These are phyloP conservation scores for Speleostelium caveatum DNA, from an alignment of 78 protist genomes.

Conservation along the genomic window DNA sequence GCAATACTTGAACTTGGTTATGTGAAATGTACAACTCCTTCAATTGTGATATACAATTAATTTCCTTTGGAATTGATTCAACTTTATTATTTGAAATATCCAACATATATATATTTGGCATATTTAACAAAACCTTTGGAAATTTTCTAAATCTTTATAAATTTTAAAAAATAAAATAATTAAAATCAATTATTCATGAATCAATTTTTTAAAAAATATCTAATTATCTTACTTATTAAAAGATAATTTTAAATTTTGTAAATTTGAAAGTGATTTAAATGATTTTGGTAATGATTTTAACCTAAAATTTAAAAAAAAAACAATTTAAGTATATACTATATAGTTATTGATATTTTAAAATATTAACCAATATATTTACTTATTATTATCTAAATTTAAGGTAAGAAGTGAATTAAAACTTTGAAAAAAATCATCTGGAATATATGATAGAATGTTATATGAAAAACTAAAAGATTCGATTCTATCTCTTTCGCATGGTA, in stretches of 20 bases:
- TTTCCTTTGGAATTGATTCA: slow-evolving; percentile 38
- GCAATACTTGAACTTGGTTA: slow-evolving; percentile 40
- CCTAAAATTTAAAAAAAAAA: neutral
- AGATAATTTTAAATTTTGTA: slow-evolving; percentile 31
- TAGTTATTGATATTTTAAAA: neutral
- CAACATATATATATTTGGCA: neutral
- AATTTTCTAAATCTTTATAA: slow-evolving; percentile 36
- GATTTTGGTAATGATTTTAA: slow-evolving; percentile 57
- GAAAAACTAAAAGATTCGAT: slow-evolving; percentile 36
- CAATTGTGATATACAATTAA: slow-evolving; percentile 5
- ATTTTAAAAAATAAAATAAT: neutral
- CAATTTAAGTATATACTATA: neutral
- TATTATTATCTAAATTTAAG: slow-evolving; percentile 57
- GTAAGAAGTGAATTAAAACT: slow-evolving; percentile 10
- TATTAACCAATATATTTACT: slow-evolving; percentile 9
- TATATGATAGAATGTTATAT: slow-evolving; percentile 3
- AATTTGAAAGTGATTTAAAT: neutral
- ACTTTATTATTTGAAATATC: slow-evolving; percentile 61
- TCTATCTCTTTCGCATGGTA: slow-evolving; percentile 61
- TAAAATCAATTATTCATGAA: too few species aligned
- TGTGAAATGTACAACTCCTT: slow-evolving; percentile 36
- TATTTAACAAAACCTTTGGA: slow-evolving; percentile 25
- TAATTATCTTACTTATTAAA: slow-evolving; percentile 16
- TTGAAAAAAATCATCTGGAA: slow-evolving; percentile 53
- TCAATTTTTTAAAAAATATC: neutral